Evolutionary conservation across 352 stramenopile genomes (phyloP).

Genomic region (Phytophthora tubulina): DNA sequence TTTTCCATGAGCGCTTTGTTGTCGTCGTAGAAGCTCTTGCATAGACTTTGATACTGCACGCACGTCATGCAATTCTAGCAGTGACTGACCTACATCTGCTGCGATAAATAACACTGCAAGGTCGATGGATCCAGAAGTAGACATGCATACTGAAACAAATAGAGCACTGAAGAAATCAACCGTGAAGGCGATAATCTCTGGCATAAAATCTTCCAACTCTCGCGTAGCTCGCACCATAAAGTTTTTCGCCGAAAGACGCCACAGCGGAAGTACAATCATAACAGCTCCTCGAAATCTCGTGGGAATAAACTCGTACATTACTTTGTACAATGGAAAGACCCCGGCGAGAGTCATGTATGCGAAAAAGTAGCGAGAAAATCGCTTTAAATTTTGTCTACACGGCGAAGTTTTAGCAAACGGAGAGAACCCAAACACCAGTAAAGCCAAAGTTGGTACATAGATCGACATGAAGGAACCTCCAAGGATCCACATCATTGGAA

Average conservation of each 20-base stretch:
- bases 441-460: conserved; percentile 3
- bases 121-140: conserved; percentile 3
- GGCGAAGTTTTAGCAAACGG: conserved; percentile 9
- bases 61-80: conserved; percentile 19
- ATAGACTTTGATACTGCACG: conserved; percentile 10
- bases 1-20: neutral
- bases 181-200: conserved; percentile 26
- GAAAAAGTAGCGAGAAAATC: conserved; percentile 21
- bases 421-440: conserved; percentile 14
- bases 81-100: conserved; percentile 4
- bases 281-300: conserved; percentile 4
- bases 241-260: conserved; percentile 21
- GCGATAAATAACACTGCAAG: conserved; percentile 18
- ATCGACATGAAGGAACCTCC: conserved; percentile 8
- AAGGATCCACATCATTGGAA: conserved; percentile 22
- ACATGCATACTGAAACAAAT: conserved; percentile 30
- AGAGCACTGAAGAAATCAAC: conserved; percentile 34
- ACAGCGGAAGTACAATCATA: conserved; percentile 18
- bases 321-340: conserved; percentile 18
- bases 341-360: conserved; percentile 5
- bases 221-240: conserved; percentile 13
- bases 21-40: neutral
- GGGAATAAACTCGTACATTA: conserved; percentile 15
- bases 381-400: neutral
- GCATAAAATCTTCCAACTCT: conserved; percentile 28